Evolutionary conservation across 768 basidiomycete genomes (phyloP).

Genomic region (Naganishia antarctica): DNA sequence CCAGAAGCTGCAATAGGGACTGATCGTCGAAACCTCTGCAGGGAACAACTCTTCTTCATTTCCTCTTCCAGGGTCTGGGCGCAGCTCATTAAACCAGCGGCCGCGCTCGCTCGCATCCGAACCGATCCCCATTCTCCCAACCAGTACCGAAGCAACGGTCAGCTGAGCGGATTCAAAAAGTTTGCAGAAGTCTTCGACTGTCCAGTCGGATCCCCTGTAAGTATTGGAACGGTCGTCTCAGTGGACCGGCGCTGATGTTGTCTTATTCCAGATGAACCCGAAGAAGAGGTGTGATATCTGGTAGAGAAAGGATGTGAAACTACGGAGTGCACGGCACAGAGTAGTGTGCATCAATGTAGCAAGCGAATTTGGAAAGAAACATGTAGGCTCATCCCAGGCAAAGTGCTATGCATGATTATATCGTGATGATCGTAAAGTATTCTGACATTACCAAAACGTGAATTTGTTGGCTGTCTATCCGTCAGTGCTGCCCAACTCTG

Average conservation of each 20-base stretch:
- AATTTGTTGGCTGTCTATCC: background rate
- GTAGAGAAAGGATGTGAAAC: conserved; percentile 39
- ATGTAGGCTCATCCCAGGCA: too few relatives aligned
- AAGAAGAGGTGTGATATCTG: conserved; percentile 78
- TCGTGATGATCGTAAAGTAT: too few relatives aligned
- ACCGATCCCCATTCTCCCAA: conserved; percentile 85
- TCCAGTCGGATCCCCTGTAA: conserved; percentile 66
- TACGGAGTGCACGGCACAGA: background rate
- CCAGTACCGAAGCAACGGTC: conserved; percentile 75
- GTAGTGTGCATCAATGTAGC: too few relatives aligned
- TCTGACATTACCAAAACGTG: too few relatives aligned
- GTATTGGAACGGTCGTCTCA: conserved; percentile 33
- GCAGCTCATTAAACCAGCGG: conserved; percentile 68
- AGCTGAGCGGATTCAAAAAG: conserved; percentile 76
- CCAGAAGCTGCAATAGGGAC: background rate
- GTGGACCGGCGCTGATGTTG: background rate
- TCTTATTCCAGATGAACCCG: conserved; percentile 63
- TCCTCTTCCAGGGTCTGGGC: conserved; percentile 86
- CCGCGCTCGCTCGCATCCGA: conserved; percentile 68
- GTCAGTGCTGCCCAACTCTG: background rate
- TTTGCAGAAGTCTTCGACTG: conserved; percentile 86
- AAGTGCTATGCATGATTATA: too few relatives aligned
- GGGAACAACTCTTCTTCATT: conserved; percentile 92
- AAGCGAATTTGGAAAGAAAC: too few relatives aligned
- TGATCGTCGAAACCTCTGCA: conserved; percentile 39